Conservation (phyloP, 192 early-diverging fungal genomes). For the Linnemannia hyalina region DNA sequence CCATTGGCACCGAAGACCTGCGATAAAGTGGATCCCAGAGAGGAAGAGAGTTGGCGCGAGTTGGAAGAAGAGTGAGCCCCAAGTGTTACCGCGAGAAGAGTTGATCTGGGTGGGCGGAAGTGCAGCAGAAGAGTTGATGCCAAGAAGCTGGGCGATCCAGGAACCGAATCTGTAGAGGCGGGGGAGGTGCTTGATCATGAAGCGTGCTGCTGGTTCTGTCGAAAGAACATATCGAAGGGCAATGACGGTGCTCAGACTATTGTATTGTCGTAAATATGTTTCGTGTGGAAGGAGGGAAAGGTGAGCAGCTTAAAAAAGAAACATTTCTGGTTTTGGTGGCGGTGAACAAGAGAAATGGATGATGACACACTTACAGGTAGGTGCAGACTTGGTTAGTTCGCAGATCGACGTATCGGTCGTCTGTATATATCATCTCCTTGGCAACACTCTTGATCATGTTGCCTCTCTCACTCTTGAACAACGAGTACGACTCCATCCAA, state of each 20-base stretch:
- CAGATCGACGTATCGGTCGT: neutral
- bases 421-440: neutral
- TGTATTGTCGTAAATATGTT: neutral
- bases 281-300: neutral
- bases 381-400: slow-evolving; percentile 6
- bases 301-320: too few relatives aligned
- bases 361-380: slow-evolving; percentile 9
- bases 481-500: slow-evolving; percentile 19
- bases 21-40: slow-evolving; percentile 23
- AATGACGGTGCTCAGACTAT: slow-evolving; percentile 11
- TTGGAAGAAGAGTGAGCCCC: slow-evolving; percentile 10
- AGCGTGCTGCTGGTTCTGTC: neutral
- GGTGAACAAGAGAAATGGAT: neutral
- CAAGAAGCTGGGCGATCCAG: neutral
- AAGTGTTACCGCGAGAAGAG: neutral
- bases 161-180: neutral
- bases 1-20: slow-evolving; percentile 10
- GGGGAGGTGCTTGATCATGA: neutral
- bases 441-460: neutral
- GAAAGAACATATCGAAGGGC: slow-evolving; percentile 17
- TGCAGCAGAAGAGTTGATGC: neutral
- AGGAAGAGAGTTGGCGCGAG: slow-evolving; percentile 24
- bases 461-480: slow-evolving; percentile 2
- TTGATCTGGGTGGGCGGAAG: neutral
- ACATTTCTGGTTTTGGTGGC: neutral